These are phyloP conservation scores for Vitis riparia DNA, from an alignment of 164 flowering plant genomes.

Conservation along the genomic window DNA sequence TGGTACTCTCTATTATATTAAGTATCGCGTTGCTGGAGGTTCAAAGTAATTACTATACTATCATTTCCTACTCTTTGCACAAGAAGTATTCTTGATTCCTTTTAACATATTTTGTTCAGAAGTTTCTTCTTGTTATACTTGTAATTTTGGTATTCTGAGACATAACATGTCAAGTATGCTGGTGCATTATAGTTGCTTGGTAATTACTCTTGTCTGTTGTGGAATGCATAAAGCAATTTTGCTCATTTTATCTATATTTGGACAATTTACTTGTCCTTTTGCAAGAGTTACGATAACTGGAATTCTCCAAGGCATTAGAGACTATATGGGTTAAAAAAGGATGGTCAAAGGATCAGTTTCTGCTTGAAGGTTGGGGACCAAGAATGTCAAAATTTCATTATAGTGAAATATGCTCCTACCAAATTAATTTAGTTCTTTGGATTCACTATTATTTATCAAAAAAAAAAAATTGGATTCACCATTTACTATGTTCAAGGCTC, in stretches of 20 bases:
- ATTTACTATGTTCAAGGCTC: no score
- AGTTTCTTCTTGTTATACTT: not conserved
- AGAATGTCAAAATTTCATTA: no score
- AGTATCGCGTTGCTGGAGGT: slow-evolving; percentile 97
- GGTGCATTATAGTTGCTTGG: no score
- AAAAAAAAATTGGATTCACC: not conserved
- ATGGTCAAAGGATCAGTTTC: no score
- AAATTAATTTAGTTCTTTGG: no score
- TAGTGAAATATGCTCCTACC: no score
- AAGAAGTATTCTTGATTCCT: not conserved
- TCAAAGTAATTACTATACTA: slow-evolving; percentile 50
- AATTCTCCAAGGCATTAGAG: not conserved
- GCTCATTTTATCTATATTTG: not conserved
- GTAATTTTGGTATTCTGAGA: no score
- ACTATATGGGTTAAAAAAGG: not conserved
- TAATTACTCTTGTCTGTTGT: no score
- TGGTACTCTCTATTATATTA: slow-evolving; percentile 75
- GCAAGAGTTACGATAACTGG: no score
- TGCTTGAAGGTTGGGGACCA: no score
- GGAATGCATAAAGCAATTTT: not conserved
- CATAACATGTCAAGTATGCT: no score
- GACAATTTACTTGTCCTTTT: not conserved
- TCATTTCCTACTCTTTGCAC: not conserved
- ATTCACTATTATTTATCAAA: no score
- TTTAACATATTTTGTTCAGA: not conserved